phyloP scores from a whole-genome alignment of 495 filamentous ascomycete genomes.

The Articulospora tetracladia region DNA sequence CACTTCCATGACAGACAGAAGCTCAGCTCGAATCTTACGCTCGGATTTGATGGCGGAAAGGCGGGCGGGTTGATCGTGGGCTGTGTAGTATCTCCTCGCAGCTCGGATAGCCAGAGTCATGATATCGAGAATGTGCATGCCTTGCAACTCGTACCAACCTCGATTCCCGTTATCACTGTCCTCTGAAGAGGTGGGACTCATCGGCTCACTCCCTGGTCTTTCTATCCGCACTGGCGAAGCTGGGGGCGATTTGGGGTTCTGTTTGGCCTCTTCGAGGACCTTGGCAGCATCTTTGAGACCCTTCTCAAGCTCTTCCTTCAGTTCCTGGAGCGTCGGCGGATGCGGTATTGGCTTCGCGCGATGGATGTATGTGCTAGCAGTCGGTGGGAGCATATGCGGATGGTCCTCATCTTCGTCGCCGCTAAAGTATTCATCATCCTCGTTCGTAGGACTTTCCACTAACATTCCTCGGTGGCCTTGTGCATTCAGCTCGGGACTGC shows the following conservation, averaged over 20 bases:
- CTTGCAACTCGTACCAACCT: constrained; percentile 83
- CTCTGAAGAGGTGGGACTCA: constrained; percentile 14
- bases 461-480: constrained; percentile 28
- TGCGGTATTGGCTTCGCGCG: constrained; percentile 82
- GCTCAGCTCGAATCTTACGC: constrained; percentile 70
- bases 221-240: constrained; percentile 5
- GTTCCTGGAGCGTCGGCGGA: constrained; percentile 73
- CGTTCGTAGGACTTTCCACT: constrained; percentile 35
- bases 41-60: constrained; percentile 84
- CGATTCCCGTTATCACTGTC: constrained; percentile 31
- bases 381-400: constrained; percentile 84
- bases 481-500: constrained; percentile 45
- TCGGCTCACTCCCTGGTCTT: constrained; percentile 12
- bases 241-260: constrained; percentile 8
- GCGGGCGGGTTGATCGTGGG: constrained; percentile 75
- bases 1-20: constrained; percentile 82
- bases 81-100: constrained; percentile 91
- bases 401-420: constrained; percentile 60
- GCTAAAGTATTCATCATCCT: constrained; percentile 47
- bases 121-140: constrained; percentile 85
- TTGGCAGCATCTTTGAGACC: constrained; percentile 63
- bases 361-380: constrained; percentile 91
- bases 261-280: constrained; percentile 46
- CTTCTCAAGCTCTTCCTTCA: constrained; percentile 69
- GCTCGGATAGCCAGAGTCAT: constrained; percentile 91